A percentile compares a stretch with the other conserved stretches of the same genome.
Conservation (phyloP, 2,329 filamentous ascomycete species). For the Paramyrothecium roridum region DNA sequence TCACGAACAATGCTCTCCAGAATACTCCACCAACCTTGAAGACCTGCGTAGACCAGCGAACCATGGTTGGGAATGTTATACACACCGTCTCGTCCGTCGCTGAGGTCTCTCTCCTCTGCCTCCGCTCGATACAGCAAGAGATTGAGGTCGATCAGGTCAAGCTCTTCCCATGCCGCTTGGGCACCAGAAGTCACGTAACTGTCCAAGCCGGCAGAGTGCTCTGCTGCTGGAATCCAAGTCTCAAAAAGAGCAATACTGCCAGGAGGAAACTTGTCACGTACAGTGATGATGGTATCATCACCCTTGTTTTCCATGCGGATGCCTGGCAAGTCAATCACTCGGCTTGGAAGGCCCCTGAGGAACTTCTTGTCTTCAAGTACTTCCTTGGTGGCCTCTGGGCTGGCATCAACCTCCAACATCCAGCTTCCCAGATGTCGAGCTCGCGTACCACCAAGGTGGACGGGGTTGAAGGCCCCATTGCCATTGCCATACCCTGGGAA, state of each 20-base stretch:
- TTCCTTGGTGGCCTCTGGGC: slow-evolving; percentile 62
- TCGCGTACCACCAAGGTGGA: slow-evolving; percentile 78
- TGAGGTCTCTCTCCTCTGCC: slow-evolving; percentile 78
- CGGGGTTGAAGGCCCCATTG: slow-evolving; percentile 75
- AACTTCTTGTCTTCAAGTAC: slow-evolving; percentile 66
- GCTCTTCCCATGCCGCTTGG: slow-evolving; percentile 70
- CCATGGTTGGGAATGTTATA: slow-evolving; percentile 85
- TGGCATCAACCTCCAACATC: slow-evolving; percentile 85
- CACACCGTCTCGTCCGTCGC: slow-evolving; percentile 76
- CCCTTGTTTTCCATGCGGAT: slow-evolving; percentile 70
- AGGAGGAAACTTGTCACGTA: slow-evolving; percentile 82
- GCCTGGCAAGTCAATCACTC: slow-evolving; percentile 70
- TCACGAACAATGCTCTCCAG: slow-evolving; percentile 79
- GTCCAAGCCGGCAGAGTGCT: slow-evolving; percentile 80
- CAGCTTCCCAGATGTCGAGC: slow-evolving; percentile 86
- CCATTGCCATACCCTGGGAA: slow-evolving; percentile 88
- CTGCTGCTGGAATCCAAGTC: slow-evolving; percentile 88
- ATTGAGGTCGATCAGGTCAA: slow-evolving; percentile 82
- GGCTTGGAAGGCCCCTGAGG: slow-evolving; percentile 80
- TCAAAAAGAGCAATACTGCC: slow-evolving; percentile 94
- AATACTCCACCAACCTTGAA: slow-evolving; percentile 99
- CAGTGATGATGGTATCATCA: slow-evolving; percentile 73
- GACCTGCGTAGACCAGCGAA: slow-evolving; percentile 84
- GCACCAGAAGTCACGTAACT: slow-evolving; percentile 82
- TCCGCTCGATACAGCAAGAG: slow-evolving; percentile 89